Conservation (phyloP, 148 eudicot species). For the Gaultheria prostrata region DNA sequence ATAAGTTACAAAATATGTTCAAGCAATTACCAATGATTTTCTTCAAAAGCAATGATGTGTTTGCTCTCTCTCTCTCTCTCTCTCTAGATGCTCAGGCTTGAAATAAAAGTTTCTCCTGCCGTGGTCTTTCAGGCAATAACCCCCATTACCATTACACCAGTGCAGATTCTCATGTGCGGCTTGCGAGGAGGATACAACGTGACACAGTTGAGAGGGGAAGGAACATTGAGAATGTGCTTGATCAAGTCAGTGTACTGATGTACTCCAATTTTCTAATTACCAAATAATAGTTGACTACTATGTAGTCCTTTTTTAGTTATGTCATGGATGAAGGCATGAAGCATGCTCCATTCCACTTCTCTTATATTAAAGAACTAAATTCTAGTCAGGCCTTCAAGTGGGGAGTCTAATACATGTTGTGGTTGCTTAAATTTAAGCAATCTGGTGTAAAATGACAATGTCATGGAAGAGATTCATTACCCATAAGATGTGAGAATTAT, state of each 20-base stretch:
- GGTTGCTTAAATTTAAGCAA: background rate
- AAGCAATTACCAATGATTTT: background rate
- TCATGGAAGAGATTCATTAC: too few relatives aligned
- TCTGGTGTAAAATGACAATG: background rate
- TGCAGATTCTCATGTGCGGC: slow-evolving; percentile 95
- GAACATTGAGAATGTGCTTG: slow-evolving; percentile 70
- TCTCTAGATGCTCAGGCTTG: background rate
- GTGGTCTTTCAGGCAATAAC: too few relatives aligned
- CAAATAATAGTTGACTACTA: background rate
- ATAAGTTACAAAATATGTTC: background rate
- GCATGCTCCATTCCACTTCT: background rate
- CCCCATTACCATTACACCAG: slow-evolving; percentile 27
- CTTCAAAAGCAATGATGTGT: too few relatives aligned
- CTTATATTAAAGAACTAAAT: background rate
- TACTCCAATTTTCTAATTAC: background rate
- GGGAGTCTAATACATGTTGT: background rate
- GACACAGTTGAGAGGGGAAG: slow-evolving; percentile 81
- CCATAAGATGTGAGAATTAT: too few relatives aligned
- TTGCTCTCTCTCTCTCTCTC: too few relatives aligned
- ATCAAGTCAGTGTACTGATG: slow-evolving; percentile 66
- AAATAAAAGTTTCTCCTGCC: background rate
- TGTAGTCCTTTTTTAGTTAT: background rate
- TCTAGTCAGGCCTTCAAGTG: slow-evolving; percentile 3
- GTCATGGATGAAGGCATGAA: background rate
- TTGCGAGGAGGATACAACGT: slow-evolving; percentile 90